Evolutionary conservation across 2,329 filamentous ascomycete genomes (phyloP), one percentile per base, ranked within the genome.

Genomic region (Nannizziopsis arthrosporioides): DNA sequence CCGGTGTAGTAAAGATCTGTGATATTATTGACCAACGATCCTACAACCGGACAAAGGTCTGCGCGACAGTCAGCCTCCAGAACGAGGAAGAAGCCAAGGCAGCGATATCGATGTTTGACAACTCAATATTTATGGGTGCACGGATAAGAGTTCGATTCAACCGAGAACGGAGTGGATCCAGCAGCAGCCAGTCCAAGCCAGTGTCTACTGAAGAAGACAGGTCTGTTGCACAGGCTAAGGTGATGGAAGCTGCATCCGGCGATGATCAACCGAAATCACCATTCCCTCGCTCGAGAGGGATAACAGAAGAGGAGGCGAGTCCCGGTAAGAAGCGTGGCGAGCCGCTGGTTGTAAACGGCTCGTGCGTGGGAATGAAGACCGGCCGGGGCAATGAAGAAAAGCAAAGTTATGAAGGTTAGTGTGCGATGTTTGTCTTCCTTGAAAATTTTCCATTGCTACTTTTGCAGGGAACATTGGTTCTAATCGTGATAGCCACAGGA

Each of bases 261-360:
- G 14, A 27, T 14, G 38, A 36, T 18, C 41, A 15, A 2, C 30
- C 18, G 2, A 30, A 42, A 2, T 12, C 22, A 11, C n/a, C 18
- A 30, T 40, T 19, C 12, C 18, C 7, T 7, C 14, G 8, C 9
- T 11, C 12, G 11, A n/a, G 18, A 7, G 11, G 7, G 2, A 19
- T 22, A 2, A 48, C 14, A 19, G 32, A 55, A 50, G 41, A 54
- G 19, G 47, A 48, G 18, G 46, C 47, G 9, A 40, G 36, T 10
- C 40, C 37, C 19, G 41, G 47, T n/a, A 52, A 49, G 42, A 56
- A 55, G n/a, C 53, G 51, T 27, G 56, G 55, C 30, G 57, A 58
- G 42, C 62, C 62, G 9, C 51, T 65, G 38, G 62, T 65, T 8
- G 58, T 65, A 7, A 65, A 65, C 48, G 62, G 62, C 15, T 64